phyloP scores from a whole-genome alignment of 345 rosid species.

The Dipteronia dyeriana region DNA sequence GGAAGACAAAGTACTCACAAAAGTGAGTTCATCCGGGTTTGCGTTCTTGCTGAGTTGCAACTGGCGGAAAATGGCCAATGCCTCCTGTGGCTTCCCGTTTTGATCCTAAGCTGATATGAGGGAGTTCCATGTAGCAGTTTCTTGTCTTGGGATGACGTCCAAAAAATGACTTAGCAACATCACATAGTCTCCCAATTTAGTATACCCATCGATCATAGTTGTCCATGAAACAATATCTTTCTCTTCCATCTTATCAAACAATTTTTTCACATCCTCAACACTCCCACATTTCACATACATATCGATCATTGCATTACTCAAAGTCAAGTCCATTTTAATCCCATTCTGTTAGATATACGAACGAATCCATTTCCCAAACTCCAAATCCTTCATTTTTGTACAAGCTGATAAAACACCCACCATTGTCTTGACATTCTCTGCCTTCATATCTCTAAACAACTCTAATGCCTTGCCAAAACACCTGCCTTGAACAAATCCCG shows the following conservation, averaged over 20 bases:
- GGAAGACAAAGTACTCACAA: slow-evolving; percentile 62
- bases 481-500: slow-evolving; percentile 58
- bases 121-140: slow-evolving; percentile 65
- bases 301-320: too few relatives aligned
- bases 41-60: slow-evolving; percentile 45
- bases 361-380: slow-evolving; percentile 57
- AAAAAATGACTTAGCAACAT: slow-evolving; percentile 49
- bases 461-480: slow-evolving; percentile 57
- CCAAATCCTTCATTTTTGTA: slow-evolving; percentile 52
- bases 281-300: too few relatives aligned
- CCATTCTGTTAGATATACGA: slow-evolving; percentile 43
- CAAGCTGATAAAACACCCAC: slow-evolving; percentile 68
- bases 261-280: too few relatives aligned
- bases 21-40: slow-evolving; percentile 62
- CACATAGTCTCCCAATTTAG: too few relatives aligned
- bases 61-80: slow-evolving; percentile 53
- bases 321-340: too few relatives aligned
- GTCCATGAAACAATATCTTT: too few relatives aligned
- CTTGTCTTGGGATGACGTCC: slow-evolving; percentile 52
- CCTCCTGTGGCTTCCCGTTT: slow-evolving; percentile 64
- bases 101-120: slow-evolving; percentile 75
- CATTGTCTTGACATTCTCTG: slow-evolving; percentile 61
- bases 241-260: too few relatives aligned
- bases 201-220: too few relatives aligned
- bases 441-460: slow-evolving; percentile 50